Percentiles rank a stretch among this genome's conserved stretches.
These are phyloP conservation scores for Cryptomeria japonica DNA, from an alignment of 75 land plant genomes.

Conservation along the genomic window DNA sequence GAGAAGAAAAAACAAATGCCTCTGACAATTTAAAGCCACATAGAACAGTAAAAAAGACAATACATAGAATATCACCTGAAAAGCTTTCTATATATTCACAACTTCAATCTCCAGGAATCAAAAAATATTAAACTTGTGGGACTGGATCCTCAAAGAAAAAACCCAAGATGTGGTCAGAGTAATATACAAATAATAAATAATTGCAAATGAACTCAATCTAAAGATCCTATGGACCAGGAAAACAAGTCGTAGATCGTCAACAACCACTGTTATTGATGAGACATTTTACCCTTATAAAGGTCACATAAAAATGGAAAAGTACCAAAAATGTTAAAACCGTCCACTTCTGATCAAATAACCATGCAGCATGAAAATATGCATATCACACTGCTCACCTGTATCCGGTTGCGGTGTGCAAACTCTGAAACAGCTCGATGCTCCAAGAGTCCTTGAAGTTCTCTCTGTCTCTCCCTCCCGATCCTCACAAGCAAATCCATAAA, in stretches of 20 bases:
- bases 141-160: background rate
- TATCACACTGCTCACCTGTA: slow-evolving; percentile 60
- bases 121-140: background rate
- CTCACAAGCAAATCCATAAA: slow-evolving; percentile 75
- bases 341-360: background rate
- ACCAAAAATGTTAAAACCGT: background rate
- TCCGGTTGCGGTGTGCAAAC: slow-evolving; percentile 86
- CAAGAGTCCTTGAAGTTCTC: slow-evolving; percentile 72
- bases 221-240: background rate
- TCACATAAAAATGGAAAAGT: background rate
- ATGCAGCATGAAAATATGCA: background rate
- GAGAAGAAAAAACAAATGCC: background rate
- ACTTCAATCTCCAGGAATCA: background rate
- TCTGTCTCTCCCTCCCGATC: slow-evolving; percentile 76
- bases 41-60: background rate
- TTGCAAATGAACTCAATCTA: background rate
- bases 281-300: background rate
- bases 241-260: background rate
- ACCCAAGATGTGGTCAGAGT: background rate
- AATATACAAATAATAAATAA: background rate
- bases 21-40: background rate
- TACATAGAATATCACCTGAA: background rate
- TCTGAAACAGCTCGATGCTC: slow-evolving; percentile 89
- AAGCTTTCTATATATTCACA: background rate
- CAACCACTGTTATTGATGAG: background rate